phyloP scores from a whole-genome alignment of 1,284 basidiomycete genomes.

The Malassezia japonica region DNA sequence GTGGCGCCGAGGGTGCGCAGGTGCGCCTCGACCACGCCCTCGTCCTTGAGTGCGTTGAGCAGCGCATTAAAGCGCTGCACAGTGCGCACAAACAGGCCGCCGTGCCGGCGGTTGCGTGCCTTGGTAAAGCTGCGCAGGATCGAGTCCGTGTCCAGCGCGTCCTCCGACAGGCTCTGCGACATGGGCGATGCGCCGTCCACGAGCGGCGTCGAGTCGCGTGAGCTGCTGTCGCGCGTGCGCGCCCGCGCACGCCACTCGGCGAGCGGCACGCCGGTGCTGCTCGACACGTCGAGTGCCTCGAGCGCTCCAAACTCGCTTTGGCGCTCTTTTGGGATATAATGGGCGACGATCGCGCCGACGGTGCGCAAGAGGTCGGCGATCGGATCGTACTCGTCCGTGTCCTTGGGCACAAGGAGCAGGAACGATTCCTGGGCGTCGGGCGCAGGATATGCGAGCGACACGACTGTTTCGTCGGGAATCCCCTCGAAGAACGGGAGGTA shows the following conservation, averaged over 20 bases:
- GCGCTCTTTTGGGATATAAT: constrained; percentile 29
- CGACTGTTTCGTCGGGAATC: constrained; percentile 13
- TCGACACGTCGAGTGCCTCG: constrained; percentile 31
- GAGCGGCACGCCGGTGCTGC: constrained; percentile 24
- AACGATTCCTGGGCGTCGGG: constrained; percentile 27
- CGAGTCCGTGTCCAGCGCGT: constrained; percentile 40
- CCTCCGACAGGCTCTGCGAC: constrained; percentile 2
- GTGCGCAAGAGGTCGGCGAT: constrained; percentile 37
- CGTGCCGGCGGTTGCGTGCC: constrained; percentile 52
- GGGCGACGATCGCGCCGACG: constrained; percentile 30
- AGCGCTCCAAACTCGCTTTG: constrained; percentile 31
- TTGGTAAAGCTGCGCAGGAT: constrained; percentile 53
- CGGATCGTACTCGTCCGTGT: constrained; percentile 44
- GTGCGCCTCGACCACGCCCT: constrained; percentile 44
- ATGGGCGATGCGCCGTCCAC: constrained; percentile 5
- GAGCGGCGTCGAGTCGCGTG: constrained; percentile 16
- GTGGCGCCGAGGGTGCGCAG: constrained; percentile 31
- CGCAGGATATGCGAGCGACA: constrained; percentile 35
- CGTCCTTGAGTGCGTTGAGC: constrained; percentile 48
- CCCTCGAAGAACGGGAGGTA: constrained; percentile 5
- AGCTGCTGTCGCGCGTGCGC: not conserved
- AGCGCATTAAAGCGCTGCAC: constrained; percentile 52
- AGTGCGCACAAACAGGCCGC: constrained; percentile 51
- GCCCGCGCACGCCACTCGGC: constrained; percentile 1
- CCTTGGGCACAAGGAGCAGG: constrained; percentile 35